phyloP scores from a whole-genome alignment of 2,329 filamentous ascomycete species.

The Penicillium sp. region DNA sequence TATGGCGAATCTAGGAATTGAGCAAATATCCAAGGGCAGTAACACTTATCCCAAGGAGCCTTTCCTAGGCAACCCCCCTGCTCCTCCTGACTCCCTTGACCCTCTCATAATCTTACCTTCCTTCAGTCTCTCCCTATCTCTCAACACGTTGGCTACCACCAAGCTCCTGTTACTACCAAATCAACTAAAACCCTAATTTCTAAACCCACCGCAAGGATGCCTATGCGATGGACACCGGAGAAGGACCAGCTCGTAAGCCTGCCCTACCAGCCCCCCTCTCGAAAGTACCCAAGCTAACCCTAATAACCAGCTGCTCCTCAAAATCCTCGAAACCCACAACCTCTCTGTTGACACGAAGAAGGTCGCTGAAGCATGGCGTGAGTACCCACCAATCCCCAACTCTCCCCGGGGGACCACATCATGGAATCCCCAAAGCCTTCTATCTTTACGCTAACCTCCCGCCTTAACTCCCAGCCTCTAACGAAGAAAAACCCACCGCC shows the following conservation, averaged over 20 bases:
- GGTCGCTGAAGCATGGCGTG: slow-evolving; percentile 47
- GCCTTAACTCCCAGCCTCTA: slow-evolving; percentile 21
- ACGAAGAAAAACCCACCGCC: slow-evolving; percentile 38
- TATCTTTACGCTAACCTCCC: background rate
- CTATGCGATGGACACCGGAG: slow-evolving; percentile 43
- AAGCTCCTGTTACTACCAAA: background rate
- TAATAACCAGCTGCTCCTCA: slow-evolving; percentile 42
- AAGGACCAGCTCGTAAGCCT: slow-evolving; percentile 41
- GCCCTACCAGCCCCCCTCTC: background rate
- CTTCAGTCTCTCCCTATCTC: background rate
- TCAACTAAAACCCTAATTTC: background rate
- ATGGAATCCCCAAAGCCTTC: background rate
- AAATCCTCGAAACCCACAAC: slow-evolving; percentile 46
- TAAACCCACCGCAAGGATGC: slow-evolving; percentile 31
- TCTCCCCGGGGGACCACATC: too few species aligned
- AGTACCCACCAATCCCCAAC: slow-evolving; percentile 19
- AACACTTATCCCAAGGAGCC: background rate
- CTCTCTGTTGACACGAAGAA: slow-evolving; percentile 40
- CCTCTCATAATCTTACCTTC: background rate
- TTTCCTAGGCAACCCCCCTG: background rate
- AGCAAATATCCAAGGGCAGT: background rate
- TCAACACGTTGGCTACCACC: background rate
- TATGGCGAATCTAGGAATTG: background rate
- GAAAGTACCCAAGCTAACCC: background rate
- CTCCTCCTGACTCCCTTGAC: background rate